Evolutionary conservation across 257 asterid genomes (phyloP).

Genomic region (Rauvolfia tetraphylla): DNA sequence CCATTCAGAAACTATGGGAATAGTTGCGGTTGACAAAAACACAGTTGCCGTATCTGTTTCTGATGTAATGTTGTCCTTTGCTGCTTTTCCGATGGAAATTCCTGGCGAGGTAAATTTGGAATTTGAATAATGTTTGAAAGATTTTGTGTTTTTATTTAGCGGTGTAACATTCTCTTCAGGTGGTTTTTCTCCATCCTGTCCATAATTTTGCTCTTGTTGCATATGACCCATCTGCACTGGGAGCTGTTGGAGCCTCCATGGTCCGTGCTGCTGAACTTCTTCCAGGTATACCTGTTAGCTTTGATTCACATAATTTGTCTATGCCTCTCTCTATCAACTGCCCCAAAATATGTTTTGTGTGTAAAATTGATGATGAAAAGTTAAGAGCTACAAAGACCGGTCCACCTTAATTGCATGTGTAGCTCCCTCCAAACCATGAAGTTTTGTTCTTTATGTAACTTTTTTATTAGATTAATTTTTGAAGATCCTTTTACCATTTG

Average conservation of each 20-base stretch:
- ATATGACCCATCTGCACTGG: constrained; percentile 85
- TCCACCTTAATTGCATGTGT: background rate
- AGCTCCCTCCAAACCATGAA: background rate
- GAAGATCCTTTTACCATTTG: background rate
- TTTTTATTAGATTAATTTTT: too few species aligned
- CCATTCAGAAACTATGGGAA: constrained; percentile 87
- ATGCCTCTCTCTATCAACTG: background rate
- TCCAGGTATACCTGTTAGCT: constrained; percentile 55
- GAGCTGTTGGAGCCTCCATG: constrained; percentile 66
- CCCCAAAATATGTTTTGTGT: background rate
- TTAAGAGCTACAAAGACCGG: background rate
- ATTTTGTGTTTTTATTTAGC: constrained; percentile 14
- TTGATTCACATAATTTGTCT: background rate
- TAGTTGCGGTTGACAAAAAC: constrained; percentile 95
- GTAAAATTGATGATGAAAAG: background rate
- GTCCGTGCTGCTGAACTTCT: constrained; percentile 97
- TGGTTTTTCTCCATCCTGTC: constrained; percentile 96
- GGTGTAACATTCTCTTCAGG: constrained; percentile 45
- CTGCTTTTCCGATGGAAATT: constrained; percentile 98
- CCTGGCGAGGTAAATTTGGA: constrained; percentile 78
- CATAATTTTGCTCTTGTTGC: constrained; percentile 97
- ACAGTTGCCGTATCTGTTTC: constrained; percentile 95
- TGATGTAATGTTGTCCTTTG: constrained; percentile 96
- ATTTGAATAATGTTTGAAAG: background rate
- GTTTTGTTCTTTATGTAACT: background rate